Evolutionary conservation across 768 basidiomycete genomes (phyloP).

Genomic region (Mycena maculata): DNA sequence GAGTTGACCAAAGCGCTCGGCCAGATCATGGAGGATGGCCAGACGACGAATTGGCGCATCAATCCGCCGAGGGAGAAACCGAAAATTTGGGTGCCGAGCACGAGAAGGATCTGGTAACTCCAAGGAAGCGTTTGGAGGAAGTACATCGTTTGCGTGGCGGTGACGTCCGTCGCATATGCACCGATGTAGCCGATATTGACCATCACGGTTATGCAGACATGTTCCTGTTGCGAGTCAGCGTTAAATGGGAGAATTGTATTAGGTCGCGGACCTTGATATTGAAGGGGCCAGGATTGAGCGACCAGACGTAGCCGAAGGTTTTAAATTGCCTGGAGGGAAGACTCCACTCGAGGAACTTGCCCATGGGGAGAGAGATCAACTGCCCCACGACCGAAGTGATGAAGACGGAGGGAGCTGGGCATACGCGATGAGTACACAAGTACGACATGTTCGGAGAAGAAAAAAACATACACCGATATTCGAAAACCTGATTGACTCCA

Average conservation of each 20-base stretch:
- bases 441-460: conserved; percentile 46
- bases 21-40: conserved; percentile 91
- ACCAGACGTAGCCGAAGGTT: conserved; percentile 78
- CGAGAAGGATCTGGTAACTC: conserved; percentile 71
- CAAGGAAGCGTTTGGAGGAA: conserved; percentile 64
- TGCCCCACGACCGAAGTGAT: conserved; percentile 80
- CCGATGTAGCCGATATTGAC: conserved; percentile 73
- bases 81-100: conserved; percentile 72
- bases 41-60: conserved; percentile 84
- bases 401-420: conserved; percentile 72
- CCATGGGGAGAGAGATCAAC: conserved; percentile 78
- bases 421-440: conserved; percentile 67
- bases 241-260: neutral
- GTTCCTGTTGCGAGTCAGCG: conserved; percentile 60
- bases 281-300: conserved; percentile 86
- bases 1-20: conserved; percentile 87
- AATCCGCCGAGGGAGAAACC: conserved; percentile 81
- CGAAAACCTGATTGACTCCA: conserved; percentile 61
- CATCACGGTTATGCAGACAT: conserved; percentile 87
- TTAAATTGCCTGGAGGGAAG: conserved; percentile 74
- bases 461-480: conserved; percentile 66
- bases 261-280: conserved; percentile 68
- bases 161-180: conserved; percentile 77
- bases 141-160: conserved; percentile 74
- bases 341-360: conserved; percentile 73